These are phyloP conservation scores for Cystofilobasidium capitatum DNA, from an alignment of 768 basidiomycete species.

Conservation along the genomic window DNA sequence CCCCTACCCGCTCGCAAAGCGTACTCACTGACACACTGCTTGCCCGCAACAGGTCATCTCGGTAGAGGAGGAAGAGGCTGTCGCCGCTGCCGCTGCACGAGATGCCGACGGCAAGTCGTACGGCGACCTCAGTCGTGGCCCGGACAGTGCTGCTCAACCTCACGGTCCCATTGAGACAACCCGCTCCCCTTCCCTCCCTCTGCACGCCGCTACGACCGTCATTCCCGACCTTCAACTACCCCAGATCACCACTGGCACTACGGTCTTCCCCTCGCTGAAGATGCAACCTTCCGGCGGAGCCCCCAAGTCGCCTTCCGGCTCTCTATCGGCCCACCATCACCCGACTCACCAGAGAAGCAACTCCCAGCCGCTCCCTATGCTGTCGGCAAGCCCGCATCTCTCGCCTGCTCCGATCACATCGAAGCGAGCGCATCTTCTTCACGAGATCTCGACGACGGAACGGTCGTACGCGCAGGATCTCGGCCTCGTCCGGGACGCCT, in stretches of 20 bases:
- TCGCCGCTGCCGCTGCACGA: background rate
- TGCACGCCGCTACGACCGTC: background rate
- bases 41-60: background rate
- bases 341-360: conserved; percentile 1
- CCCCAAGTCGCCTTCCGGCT: background rate
- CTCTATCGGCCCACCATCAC: background rate
- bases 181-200: background rate
- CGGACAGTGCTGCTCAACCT: background rate
- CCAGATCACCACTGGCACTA: background rate
- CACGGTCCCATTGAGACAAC: background rate
- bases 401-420: conserved; percentile 25
- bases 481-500: conserved; percentile 38
- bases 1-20: background rate
- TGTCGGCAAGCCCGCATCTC: background rate
- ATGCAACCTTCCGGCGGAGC: background rate
- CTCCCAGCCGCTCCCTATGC: background rate
- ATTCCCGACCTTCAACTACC: conserved; percentile 6
- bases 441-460: conserved; percentile 39
- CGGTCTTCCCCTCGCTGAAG: background rate
- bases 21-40: background rate
- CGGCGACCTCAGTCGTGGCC: background rate
- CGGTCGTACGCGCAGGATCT: conserved; percentile 39
- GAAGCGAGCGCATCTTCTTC: conserved; percentile 38
- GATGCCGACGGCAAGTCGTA: background rate
- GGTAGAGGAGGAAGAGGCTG: background rate